These are phyloP conservation scores for Syzygium malaccense DNA, from an alignment of 441 rosid genomes.

Conservation along the genomic window DNA sequence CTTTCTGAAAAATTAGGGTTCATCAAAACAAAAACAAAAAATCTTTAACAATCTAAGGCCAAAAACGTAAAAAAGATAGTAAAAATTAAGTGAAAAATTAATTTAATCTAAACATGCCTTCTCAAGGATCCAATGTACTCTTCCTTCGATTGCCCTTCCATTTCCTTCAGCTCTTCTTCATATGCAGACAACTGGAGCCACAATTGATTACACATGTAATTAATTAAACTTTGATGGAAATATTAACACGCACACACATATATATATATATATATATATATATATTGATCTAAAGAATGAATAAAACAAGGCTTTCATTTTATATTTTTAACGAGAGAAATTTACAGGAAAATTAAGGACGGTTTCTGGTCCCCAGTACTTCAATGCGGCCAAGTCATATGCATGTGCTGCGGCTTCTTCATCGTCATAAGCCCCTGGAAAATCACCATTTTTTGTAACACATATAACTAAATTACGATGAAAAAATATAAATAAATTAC, in stretches of 20 bases:
- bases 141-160: conserved; percentile 42
- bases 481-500: neutral
- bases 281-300: neutral
- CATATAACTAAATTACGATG: neutral
- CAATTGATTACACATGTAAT: neutral
- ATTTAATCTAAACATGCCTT: conserved; percentile 17
- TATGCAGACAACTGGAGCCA: conserved; percentile 25
- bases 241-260: neutral
- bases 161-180: conserved; percentile 31
- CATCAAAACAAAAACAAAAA: neutral
- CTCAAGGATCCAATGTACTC: conserved; percentile 46
- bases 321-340: neutral
- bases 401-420: conserved; percentile 94
- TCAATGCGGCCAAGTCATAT: conserved; percentile 91
- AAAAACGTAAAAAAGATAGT: neutral
- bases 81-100: neutral
- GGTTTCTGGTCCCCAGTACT: conserved; percentile 85
- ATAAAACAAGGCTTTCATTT: neutral
- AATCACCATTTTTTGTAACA: neutral
- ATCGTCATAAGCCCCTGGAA: conserved; percentile 75
- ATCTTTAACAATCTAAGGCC: neutral
- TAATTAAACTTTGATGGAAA: neutral
- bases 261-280: neutral
- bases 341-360: conserved; percentile 79
- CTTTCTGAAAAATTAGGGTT: conserved; percentile 37